Evolutionary conservation across 2,329 filamentous ascomycete genomes (phyloP).

Genomic region (Zarea fungicola): DNA sequence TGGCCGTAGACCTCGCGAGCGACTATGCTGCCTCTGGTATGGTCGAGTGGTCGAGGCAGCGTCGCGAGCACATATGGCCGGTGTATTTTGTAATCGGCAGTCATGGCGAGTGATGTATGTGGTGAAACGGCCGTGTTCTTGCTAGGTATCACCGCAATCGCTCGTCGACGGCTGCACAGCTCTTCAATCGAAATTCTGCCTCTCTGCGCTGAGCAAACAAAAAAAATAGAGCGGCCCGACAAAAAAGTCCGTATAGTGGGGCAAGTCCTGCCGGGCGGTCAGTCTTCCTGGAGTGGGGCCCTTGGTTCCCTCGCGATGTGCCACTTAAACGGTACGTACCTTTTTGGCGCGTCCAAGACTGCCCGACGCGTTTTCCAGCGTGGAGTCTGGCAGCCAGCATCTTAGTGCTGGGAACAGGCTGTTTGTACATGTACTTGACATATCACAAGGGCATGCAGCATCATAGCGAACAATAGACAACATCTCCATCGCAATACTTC

Average conservation of each 20-base stretch:
- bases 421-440: too few species aligned
- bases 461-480: too few species aligned
- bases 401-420: not conserved
- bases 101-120: conserved; percentile 35
- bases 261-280: conserved; percentile 13
- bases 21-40: conserved; percentile 45
- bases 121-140: not conserved
- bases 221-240: conserved; percentile 29
- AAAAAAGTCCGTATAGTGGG: conserved; percentile 32
- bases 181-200: not conserved
- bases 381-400: too few species aligned
- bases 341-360: conserved; percentile 4
- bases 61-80: conserved; percentile 59
- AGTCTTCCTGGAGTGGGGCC: conserved; percentile 18
- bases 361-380: conserved; percentile 11
- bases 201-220: conserved; percentile 24
- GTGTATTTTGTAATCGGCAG: conserved; percentile 56
- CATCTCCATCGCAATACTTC: too few species aligned
- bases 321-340: conserved; percentile 17
- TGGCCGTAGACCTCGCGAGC: conserved; percentile 59
- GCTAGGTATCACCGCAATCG: not conserved
- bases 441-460: too few species aligned
- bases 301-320: conserved; percentile 11
- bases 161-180: not conserved
- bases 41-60: conserved; percentile 54